Conservation (phyloP, 2,329 filamentous ascomycete species). For the Fusarium illudens region DNA sequence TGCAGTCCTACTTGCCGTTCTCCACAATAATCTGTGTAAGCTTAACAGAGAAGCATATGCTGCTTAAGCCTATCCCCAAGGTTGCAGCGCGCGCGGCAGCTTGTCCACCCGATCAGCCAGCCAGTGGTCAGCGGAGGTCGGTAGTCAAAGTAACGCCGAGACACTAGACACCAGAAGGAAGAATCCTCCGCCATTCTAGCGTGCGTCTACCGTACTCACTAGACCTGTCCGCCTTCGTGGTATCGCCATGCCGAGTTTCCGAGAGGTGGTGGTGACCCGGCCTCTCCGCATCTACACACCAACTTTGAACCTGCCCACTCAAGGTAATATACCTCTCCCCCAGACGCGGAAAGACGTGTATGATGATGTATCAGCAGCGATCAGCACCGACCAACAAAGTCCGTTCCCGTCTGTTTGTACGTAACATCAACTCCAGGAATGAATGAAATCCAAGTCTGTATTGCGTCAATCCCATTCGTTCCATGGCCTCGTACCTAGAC, state of each 20-base stretch:
- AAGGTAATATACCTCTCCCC: neutral
- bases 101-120: neutral
- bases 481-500: neutral
- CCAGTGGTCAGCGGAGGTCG: neutral
- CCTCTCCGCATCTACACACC: constrained; percentile 32
- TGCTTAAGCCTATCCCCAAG: neutral
- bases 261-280: constrained; percentile 16
- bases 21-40: constrained; percentile 1
- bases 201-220: neutral
- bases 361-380: neutral
- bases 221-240: neutral
- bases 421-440: neutral
- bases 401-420: neutral
- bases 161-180: neutral
- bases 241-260: constrained; percentile 33
- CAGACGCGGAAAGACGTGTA: neutral
- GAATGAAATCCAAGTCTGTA: neutral
- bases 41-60: constrained; percentile 1
- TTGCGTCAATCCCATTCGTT: constrained; percentile 7
- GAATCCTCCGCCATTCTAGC: neutral
- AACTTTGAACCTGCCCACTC: neutral
- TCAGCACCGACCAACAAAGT: neutral
- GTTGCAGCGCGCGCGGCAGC: neutral
- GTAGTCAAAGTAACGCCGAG: neutral
- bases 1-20: neutral